Evolutionary conservation across 164 flowering plant species (phyloP).

Genomic region (Macadamia tetraphylla): DNA sequence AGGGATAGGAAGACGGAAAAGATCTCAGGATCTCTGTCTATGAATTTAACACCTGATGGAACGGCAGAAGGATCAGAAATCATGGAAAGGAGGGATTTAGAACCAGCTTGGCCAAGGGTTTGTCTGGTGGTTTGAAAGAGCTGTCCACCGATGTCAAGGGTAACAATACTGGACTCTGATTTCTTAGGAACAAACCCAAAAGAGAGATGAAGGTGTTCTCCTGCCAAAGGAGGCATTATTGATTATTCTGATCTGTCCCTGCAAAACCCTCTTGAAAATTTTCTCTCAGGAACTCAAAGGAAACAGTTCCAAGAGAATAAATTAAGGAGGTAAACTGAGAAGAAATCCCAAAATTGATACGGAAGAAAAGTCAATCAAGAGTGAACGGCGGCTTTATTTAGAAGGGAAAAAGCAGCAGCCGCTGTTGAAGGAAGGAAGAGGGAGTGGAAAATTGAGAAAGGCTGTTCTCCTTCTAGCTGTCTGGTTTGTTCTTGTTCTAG

Average conservation of each 20-base stretch:
- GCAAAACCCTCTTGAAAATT: too few species aligned
- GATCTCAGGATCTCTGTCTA: slow-evolving; percentile 89
- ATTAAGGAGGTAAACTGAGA: too few species aligned
- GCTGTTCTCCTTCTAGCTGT: too few species aligned
- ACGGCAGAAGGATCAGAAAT: slow-evolving; percentile 15
- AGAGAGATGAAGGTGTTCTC: background rate
- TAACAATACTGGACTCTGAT: slow-evolving; percentile 43
- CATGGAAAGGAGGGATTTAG: slow-evolving; percentile 54
- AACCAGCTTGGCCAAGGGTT: slow-evolving; percentile 64
- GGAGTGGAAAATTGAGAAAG: too few species aligned
- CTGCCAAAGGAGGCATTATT: slow-evolving; percentile 40
- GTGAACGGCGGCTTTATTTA: too few species aligned
- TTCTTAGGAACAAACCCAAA: slow-evolving; percentile 18
- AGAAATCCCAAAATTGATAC: too few species aligned
- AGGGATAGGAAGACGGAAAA: slow-evolving; percentile 80
- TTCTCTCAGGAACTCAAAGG: too few species aligned
- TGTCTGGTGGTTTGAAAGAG: slow-evolving; percentile 86
- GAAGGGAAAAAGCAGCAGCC: too few species aligned
- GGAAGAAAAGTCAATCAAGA: too few species aligned
- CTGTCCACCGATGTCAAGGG: slow-evolving; percentile 89
- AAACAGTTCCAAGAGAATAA: too few species aligned
- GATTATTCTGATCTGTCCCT: background rate
- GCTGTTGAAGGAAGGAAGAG: too few species aligned
- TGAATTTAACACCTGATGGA: slow-evolving; percentile 33
- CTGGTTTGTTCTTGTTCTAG: too few species aligned